Evolutionary conservation across 1,139 yeast genomes (phyloP), one percentile per base, ranked within the genome.

Genomic region (Suhomyces anneliseae): DNA sequence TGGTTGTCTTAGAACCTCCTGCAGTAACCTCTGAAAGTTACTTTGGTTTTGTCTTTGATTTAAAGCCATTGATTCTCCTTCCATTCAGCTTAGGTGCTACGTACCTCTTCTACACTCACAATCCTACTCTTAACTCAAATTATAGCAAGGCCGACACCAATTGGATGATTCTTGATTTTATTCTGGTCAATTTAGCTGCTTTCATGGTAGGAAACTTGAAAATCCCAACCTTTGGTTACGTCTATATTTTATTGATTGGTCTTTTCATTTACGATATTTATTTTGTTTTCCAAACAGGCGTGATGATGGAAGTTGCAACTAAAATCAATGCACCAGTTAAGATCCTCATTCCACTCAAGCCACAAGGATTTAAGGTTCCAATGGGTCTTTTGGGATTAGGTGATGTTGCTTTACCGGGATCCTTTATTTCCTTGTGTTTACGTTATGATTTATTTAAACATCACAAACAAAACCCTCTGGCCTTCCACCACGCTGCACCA

Each of bases 261-360:
- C 70, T 85, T 40, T 83, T 85, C 56, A 51, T 78, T 36, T 85
- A 85, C 61, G 90, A 85, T 58, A 73, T 83, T 37, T 82, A 75
- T 58, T 85, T 85, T 65, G 90, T 85, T 1, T 85, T 83, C 62
- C 79, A 78, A 4, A 76, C 87, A 0, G 73, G 78, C 42, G 70
- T 83, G 10, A 85, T 85, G 90, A 68, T 76, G 40, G 72, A 81
- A 1, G 90, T 85, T 19, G 90, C 89, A 4, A 73, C 76, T 4
- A 62, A 60, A 7, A 57, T 84, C 27, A 79, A 81, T n/a, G 68
- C 79, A 9, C 90, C 90, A 1, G 69, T 78, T 43, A 80, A 81
- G 59, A 51, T 82, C n/a, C 55, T 69, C 12, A 61, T 80, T n/a
- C 87, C 87, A 6, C 59, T 61, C 9, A 8, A 33, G n/a, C 42